Evolutionary conservation across 2,329 filamentous ascomycete species (phyloP).

Genomic region (Claviceps sp.): DNA sequence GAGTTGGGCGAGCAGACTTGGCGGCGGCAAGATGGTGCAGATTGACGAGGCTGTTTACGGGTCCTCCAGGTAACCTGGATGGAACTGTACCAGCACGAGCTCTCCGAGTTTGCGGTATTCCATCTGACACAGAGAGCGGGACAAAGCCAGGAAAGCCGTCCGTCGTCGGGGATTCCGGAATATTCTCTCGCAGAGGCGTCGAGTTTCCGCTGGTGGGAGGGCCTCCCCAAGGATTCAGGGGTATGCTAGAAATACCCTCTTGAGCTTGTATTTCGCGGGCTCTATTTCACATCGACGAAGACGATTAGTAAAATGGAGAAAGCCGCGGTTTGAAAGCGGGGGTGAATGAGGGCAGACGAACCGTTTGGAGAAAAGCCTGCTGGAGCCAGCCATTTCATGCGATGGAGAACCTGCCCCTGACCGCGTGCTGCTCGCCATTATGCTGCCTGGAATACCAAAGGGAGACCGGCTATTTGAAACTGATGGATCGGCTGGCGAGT

Average conservation of each 20-base stretch:
- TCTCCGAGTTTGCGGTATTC: slow-evolving; percentile 56
- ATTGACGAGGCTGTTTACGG: slow-evolving; percentile 44
- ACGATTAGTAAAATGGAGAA: neutral
- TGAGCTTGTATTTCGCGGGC: slow-evolving; percentile 95
- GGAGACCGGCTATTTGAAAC: slow-evolving; percentile 54
- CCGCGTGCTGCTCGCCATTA: slow-evolving; percentile 50
- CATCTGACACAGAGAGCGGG: slow-evolving; percentile 53
- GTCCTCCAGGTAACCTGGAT: slow-evolving; percentile 74
- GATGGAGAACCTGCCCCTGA: slow-evolving; percentile 92
- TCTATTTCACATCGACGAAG: slow-evolving; percentile 30
- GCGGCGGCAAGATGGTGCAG: slow-evolving; percentile 48
- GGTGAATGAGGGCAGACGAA: slow-evolving; percentile 32
- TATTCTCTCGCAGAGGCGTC: slow-evolving; percentile 90
- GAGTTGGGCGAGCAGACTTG: slow-evolving; percentile 73
- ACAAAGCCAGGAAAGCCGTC: slow-evolving; percentile 91
- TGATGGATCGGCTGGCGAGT: slow-evolving; percentile 65
- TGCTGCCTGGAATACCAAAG: slow-evolving; percentile 52
- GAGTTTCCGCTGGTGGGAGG: slow-evolving; percentile 94
- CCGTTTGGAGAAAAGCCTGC: slow-evolving; percentile 84
- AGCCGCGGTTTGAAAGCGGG: neutral
- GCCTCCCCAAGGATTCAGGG: slow-evolving; percentile 74
- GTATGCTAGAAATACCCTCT: slow-evolving; percentile 63
- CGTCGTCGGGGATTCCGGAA: slow-evolving; percentile 89
- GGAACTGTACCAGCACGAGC: slow-evolving; percentile 92
- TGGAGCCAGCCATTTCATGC: slow-evolving; percentile 64